A percentile compares a stretch with the other conserved stretches of the same genome.
phyloP scores from a whole-genome alignment of 495 filamentous ascomycete species.

The Parachaetomium inaequale region DNA sequence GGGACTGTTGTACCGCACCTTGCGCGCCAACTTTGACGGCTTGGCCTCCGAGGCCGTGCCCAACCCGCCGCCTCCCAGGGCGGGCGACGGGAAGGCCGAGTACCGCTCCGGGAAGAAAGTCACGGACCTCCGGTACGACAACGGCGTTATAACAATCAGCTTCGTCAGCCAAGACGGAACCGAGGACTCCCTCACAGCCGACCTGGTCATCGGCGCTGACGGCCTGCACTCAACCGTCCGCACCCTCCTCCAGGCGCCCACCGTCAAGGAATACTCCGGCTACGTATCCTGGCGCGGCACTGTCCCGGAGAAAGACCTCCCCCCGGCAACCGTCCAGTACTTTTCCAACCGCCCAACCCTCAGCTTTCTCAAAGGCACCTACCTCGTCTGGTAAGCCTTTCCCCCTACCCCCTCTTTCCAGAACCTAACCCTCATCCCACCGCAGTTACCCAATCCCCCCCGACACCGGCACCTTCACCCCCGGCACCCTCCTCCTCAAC shows the following conservation, averaged over 20 bases:
- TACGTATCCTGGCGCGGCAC: conserved; percentile 52
- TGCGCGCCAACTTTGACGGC: conserved; percentile 52
- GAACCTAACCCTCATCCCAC: neutral
- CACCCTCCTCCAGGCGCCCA: conserved; percentile 35
- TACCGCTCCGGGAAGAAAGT: conserved; percentile 45
- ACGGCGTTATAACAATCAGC: conserved; percentile 28
- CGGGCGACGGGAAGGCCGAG: conserved; percentile 33
- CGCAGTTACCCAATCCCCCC: conserved; percentile 48
- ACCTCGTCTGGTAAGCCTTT: conserved; percentile 21
- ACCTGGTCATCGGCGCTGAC: conserved; percentile 51
- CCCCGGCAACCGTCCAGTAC: conserved; percentile 28
- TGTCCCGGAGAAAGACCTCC: conserved; percentile 37
- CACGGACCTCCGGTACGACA: conserved; percentile 32
- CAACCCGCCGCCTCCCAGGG: conserved; percentile 19
- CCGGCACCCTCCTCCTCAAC: conserved; percentile 44
- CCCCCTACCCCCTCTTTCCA: neutral
- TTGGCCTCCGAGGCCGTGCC: conserved; percentile 28
- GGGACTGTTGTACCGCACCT: conserved; percentile 46
- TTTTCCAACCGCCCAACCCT: conserved; percentile 25
- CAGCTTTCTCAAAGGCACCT: conserved; percentile 11
- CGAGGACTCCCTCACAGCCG: conserved; percentile 28
- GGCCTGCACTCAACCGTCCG: conserved; percentile 50
- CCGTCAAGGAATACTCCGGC: conserved; percentile 45
- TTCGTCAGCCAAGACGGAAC: conserved; percentile 23
- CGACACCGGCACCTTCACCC: conserved; percentile 37